phyloP scores from a whole-genome alignment of 108 stramenopile species.

The Cyclostephanos tholiformis region DNA sequence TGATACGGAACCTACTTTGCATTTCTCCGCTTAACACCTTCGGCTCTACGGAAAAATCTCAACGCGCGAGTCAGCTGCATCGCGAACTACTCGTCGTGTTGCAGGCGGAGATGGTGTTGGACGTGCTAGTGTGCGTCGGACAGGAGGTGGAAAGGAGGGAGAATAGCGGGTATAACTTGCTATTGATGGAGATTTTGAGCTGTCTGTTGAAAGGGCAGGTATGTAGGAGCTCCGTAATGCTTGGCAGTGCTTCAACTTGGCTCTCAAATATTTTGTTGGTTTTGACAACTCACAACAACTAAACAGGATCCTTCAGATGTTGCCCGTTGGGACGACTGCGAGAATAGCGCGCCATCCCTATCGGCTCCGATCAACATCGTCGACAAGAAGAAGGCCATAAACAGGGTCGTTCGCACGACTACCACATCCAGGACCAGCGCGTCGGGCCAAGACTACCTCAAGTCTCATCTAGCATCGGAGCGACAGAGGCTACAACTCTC shows the following conservation, averaged over 20 bases:
- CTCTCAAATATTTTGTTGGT: not conserved
- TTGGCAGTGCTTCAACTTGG: not conserved
- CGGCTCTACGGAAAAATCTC: constrained; percentile 50
- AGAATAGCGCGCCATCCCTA: constrained; percentile 3
- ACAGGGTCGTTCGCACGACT: constrained; percentile 13
- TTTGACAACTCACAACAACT: constrained; percentile 2
- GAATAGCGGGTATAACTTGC: constrained; percentile 82
- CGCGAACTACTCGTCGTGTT: constrained; percentile 72
- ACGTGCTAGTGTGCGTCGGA: constrained; percentile 74
- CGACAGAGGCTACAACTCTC: constrained; percentile 39
- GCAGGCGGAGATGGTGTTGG: constrained; percentile 81
- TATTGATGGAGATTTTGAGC: constrained; percentile 86
- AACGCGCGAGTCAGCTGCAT: constrained; percentile 54
- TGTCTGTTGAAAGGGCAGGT: constrained; percentile 67
- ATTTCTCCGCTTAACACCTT: constrained; percentile 38
- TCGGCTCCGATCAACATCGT: constrained; percentile 17
- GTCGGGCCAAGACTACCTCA: constrained; percentile 31
- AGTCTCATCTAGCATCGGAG: constrained; percentile 61
- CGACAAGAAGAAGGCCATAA: constrained; percentile 16
- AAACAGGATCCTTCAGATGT: constrained; percentile 46
- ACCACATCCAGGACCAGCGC: constrained; percentile 23
- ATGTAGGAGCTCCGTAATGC: not conserved
- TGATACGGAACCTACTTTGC: constrained; percentile 79
- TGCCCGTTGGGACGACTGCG: constrained; percentile 20
- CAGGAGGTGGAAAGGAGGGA: constrained; percentile 80